Evolutionary conservation across 768 basidiomycete species (phyloP), one percentile per base, ranked within the genome.

Genomic region (Crucibulum laeve): DNA sequence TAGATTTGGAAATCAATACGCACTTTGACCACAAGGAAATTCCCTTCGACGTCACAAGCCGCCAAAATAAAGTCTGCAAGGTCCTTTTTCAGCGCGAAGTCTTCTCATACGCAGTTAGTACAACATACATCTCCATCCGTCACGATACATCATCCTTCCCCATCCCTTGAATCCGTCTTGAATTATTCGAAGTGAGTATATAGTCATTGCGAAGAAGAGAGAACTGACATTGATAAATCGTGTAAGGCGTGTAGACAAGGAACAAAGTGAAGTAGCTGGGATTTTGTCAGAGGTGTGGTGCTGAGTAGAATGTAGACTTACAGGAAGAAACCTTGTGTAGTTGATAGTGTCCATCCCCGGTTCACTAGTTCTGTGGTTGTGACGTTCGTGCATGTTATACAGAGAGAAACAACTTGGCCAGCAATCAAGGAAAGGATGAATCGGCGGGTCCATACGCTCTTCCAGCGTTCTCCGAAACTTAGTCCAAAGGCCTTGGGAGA

Each of bases 381-480:
- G 21, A 91, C 84, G 55, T 84, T 92, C 42, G 90, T 93, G 61
- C 85, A 88, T 11, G 89, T 91, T 44, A 93, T 92, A 59, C 91
- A 92, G 40, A 92, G 58, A 40, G 90, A 91, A 25, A 91, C 82
- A 23, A 91, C 60, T 60, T 93, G 91, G 10, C 91, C 91, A 3
- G 85, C 81, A 21, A 91, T 42, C 25, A 92, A 59, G 17, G 84
- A 77, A 23, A 87, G 67, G 6, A 78, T 58, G 61, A 92, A 91
- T 8, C 80, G 77, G 42, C 68, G 73, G 6, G 89, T 90, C 87
- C 88, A 92, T 3, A 91, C 51, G 54, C 87, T 89, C 53, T 61
- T 74, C 70, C 85, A 85, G 26, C 89, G 74, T 10, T 63, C 63
- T 51, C 68, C 73, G 30, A 81, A 55, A 51, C 83, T 90, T 25